These are phyloP conservation scores for Puccinellia tenuiflora DNA, from an alignment of 176 grass and related monocot genomes.

Conservation along the genomic window DNA sequence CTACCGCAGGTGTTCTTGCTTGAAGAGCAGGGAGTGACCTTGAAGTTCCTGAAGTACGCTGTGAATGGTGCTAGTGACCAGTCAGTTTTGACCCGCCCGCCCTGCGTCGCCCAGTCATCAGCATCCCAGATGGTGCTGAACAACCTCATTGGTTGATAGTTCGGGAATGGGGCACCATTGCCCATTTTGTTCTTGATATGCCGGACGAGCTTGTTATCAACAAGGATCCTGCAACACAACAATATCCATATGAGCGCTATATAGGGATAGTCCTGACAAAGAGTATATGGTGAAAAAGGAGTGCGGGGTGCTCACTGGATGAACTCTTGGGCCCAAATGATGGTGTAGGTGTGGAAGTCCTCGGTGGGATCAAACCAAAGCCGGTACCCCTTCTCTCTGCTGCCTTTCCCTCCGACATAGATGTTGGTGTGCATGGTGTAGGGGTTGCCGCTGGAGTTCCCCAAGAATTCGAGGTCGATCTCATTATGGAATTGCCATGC, in stretches of 20 bases:
- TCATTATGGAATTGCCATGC: conserved; percentile 47
- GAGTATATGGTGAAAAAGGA: no score
- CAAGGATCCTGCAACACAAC: conserved; percentile 58
- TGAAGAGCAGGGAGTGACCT: conserved; percentile 16
- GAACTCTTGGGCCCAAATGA: conserved; percentile 45
- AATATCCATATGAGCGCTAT: neutral
- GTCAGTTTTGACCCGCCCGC: conserved; percentile 53
- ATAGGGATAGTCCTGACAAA: neutral
- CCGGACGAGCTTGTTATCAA: conserved; percentile 47
- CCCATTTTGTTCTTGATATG: conserved; percentile 47
- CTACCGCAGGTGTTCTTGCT: neutral
- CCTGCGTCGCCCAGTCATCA: conserved; percentile 63
- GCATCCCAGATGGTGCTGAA: conserved; percentile 59
- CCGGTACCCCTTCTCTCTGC: conserved; percentile 55
- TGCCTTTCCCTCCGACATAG: conserved; percentile 52
- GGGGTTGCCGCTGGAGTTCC: conserved; percentile 51
- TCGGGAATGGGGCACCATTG: conserved; percentile 37
- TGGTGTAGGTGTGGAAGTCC: conserved; percentile 71
- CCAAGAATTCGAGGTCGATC: conserved; percentile 72
- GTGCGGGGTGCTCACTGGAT: conserved; percentile 70
- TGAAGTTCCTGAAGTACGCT: conserved; percentile 61
- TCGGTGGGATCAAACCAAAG: conserved; percentile 70
- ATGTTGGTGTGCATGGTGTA: conserved; percentile 78
- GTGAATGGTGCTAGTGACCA: conserved; percentile 58
- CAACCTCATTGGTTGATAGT: conserved; percentile 50